Evolutionary conservation across 148 eudicot genomes (phyloP).

Genomic region (Vaccinium macrocarpon): DNA sequence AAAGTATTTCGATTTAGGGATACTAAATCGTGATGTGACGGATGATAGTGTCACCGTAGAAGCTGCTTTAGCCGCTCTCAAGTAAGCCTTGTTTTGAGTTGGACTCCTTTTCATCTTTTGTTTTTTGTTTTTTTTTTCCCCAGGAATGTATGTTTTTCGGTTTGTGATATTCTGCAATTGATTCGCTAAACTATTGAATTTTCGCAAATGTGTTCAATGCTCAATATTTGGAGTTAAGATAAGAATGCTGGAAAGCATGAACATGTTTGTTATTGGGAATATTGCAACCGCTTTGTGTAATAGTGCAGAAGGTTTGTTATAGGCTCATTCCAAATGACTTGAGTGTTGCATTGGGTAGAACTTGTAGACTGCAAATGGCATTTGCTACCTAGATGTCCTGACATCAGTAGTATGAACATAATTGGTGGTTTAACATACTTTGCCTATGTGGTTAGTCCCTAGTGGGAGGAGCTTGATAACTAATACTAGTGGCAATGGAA

Average conservation of each 20-base stretch:
- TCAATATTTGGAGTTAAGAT: not conserved
- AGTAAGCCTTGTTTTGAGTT: constrained; percentile 32
- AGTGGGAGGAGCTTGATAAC: not conserved
- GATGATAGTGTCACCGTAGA: constrained; percentile 65
- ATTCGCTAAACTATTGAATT: not conserved
- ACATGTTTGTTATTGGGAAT: not conserved
- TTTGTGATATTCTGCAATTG: not conserved
- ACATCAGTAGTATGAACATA: not conserved
- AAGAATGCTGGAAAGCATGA: not conserved
- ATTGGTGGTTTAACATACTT: not conserved
- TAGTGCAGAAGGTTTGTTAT: not conserved
- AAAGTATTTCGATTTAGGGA: constrained; percentile 70
- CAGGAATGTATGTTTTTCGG: not conserved
- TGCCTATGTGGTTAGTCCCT: not conserved
- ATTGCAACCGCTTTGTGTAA: not conserved
- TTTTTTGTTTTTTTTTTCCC: not conserved
- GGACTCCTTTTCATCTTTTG: not conserved
- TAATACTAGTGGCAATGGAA: not conserved
- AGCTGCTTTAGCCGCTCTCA: constrained; percentile 65
- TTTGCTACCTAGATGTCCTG: not conserved
- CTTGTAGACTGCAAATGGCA: not conserved
- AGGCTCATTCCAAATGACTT: not conserved
- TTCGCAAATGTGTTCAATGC: not conserved
- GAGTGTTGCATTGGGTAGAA: not conserved
- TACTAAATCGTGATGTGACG: constrained; percentile 68